Conservation (phyloP, 2,329 filamentous ascomycete genomes). For the Fusarium sp. region DNA sequence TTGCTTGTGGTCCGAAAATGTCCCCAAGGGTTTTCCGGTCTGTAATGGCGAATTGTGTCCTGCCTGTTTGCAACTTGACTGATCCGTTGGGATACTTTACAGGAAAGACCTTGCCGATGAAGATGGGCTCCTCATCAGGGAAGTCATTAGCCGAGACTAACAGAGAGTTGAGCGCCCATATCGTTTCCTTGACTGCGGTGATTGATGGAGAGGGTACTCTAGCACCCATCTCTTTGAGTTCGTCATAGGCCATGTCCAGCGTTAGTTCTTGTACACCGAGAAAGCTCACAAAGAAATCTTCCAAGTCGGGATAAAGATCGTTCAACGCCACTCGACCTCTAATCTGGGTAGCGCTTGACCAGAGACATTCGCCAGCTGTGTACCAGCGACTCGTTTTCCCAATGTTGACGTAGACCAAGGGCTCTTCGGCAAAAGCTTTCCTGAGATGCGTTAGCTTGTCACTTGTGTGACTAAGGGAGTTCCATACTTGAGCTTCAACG, state of each 20-base stretch:
- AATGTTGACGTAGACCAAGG: slow-evolving; percentile 22
- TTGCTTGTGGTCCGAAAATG: slow-evolving; percentile 45
- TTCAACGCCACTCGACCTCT: slow-evolving; percentile 44
- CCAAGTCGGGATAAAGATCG: slow-evolving; percentile 44
- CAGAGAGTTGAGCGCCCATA: slow-evolving; percentile 50
- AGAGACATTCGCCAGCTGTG: slow-evolving; percentile 47
- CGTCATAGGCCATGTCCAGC: slow-evolving; percentile 47
- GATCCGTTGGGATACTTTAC: slow-evolving; percentile 37
- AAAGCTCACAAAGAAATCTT: slow-evolving; percentile 46
- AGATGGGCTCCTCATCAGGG: slow-evolving; percentile 17
- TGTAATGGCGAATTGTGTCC: slow-evolving; percentile 48
- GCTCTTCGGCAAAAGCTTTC: slow-evolving; percentile 16
- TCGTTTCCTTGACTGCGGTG: slow-evolving; percentile 45
- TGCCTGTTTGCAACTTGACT: slow-evolving; percentile 16
- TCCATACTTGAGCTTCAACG: slow-evolving; percentile 11
- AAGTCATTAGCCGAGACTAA: slow-evolving; percentile 21
- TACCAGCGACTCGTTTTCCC: slow-evolving; percentile 42
- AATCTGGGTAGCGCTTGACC: slow-evolving; percentile 49
- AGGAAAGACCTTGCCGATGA: slow-evolving; percentile 35
- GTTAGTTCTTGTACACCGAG: slow-evolving; percentile 48
- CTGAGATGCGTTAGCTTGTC: background rate
- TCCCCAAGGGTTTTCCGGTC: slow-evolving; percentile 47
- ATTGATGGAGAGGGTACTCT: slow-evolving; percentile 9
- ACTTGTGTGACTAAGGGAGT: rapidly evolving
- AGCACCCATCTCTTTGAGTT: slow-evolving; percentile 41